Base-by-base conservation (phyloP, 495 filamentous ascomycete species). In the Antarctomyces pellizariae region DNA sequence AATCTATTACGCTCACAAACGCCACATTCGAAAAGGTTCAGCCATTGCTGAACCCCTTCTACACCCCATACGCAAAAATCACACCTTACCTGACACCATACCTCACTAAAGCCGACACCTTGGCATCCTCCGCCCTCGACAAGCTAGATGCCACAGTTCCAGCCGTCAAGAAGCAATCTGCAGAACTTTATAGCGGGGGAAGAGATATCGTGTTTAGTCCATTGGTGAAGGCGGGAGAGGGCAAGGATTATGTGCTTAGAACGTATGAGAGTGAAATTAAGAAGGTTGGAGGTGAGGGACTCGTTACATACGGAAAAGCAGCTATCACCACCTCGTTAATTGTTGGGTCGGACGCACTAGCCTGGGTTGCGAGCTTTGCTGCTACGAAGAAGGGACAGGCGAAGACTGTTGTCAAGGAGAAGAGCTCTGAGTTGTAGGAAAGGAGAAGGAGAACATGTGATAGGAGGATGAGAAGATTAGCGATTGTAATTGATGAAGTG, bases 81-180 rank as follows among this genome's bases (percentile, higher is more conserved):
- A n/a, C n/a, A n/a, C n/a, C n/a, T n/a, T 75, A 72, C 44, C 59
- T 86, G 29, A 63, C 66, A 11, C 84, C 86, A 1, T 92, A 92
- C 50, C 56, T 90, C 28, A 55, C 62, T 45, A 74, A 70, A 42
- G 83, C 68, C 39, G 86, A 97, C 35, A 48, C 62, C 32, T 50
- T 92, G 24, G 86, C 76, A 38, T 71, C 83, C 50, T 52, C 59
- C 38, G 63, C 74, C 9, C 60, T 97, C 35, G 56, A 41, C 31
- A 66, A 64, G 37, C 63, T 93, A 36, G 86, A 95, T 33, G 43
- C 57, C 28, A 66, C 53, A 33, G 79, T 92, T 55, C 86, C 86
- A 15, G 61, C 75, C 41, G 66, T 97, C 38, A 91, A 79, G 56
- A 74, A 91, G 48, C 70, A 83, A 12, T 82, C 79, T 6, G 50